These are phyloP conservation scores for Colletotrichum sp. DNA, from an alignment of 2,329 filamentous ascomycete species.

Conservation along the genomic window DNA sequence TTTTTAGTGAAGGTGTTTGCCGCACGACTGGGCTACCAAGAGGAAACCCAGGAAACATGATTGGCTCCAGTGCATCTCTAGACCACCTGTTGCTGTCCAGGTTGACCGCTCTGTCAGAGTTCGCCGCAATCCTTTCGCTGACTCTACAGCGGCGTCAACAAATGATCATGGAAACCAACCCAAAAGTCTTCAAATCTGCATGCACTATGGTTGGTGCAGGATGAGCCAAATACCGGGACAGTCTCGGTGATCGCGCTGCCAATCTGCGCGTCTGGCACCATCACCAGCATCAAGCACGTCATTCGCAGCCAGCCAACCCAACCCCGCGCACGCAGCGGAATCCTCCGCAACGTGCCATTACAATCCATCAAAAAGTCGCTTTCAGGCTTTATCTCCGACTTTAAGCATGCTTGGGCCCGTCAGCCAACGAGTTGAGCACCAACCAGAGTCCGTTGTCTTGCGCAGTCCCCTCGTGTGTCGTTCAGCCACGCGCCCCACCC, in stretches of 20 bases:
- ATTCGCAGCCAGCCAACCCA: neutral
- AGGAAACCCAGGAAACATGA: neutral
- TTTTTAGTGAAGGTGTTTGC: neutral
- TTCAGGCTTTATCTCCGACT: neutral
- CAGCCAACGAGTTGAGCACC: neutral
- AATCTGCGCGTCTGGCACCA: conserved; percentile 7
- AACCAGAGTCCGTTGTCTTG: neutral
- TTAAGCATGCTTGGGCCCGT: neutral
- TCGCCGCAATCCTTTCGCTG: neutral
- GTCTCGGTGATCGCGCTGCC: neutral
- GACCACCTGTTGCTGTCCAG: neutral
- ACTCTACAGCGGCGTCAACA: neutral
- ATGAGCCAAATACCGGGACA: rapidly evolving
- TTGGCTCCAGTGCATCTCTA: neutral
- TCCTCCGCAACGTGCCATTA: neutral
- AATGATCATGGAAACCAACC: rapidly evolving
- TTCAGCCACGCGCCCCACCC: neutral
- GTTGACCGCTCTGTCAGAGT: neutral
- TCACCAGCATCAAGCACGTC: conserved; percentile 11
- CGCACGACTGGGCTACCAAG: neutral
- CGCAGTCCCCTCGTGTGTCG: neutral
- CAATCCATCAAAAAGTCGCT: neutral
- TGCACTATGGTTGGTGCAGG: neutral
- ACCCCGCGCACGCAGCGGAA: neutral
- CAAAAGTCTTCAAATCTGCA: neutral